Percentiles rank a stretch among this genome's conserved stretches.
phyloP scores from a whole-genome alignment of 1,284 basidiomycete species.

The Puccinia brachypodii region DNA sequence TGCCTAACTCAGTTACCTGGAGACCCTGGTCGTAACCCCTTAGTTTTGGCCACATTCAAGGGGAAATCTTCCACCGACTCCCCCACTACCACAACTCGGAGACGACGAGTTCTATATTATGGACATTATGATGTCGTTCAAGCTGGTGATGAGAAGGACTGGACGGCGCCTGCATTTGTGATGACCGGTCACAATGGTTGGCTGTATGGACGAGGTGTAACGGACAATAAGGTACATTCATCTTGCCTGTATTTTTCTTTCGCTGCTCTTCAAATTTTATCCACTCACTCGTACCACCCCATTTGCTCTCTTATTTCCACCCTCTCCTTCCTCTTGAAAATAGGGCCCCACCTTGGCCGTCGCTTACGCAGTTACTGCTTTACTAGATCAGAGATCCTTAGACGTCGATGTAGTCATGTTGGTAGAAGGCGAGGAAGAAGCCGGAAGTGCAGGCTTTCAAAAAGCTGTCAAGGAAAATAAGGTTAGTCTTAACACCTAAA shows the following conservation, averaged over 20 bases:
- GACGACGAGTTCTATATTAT: conserved; percentile 77
- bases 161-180: conserved; percentile 81
- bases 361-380: conserved; percentile 80
- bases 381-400: conserved; percentile 72
- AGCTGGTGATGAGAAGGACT: conserved; percentile 67
- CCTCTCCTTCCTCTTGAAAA: conserved; percentile 58
- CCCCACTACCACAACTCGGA: conserved; percentile 58
- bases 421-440: conserved; percentile 95
- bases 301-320: neutral
- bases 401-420: conserved; percentile 85
- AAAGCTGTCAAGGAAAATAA: conserved; percentile 74
- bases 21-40: conserved; percentile 64
- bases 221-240: conserved; percentile 56
- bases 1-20: conserved; percentile 59
- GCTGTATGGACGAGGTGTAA: conserved; percentile 84
- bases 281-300: neutral
- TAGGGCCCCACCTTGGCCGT: conserved; percentile 91
- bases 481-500: conserved; percentile 59
- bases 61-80: conserved; percentile 59
- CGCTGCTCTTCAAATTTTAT: neutral
- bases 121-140: conserved; percentile 94
- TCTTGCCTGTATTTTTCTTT: neutral
- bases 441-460: conserved; percentile 79
- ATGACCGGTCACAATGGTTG: conserved; percentile 85
- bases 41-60: conserved; percentile 80